phyloP scores from a whole-genome alignment of 805 yeast species.

The Maudiozyma barnettii region DNA sequence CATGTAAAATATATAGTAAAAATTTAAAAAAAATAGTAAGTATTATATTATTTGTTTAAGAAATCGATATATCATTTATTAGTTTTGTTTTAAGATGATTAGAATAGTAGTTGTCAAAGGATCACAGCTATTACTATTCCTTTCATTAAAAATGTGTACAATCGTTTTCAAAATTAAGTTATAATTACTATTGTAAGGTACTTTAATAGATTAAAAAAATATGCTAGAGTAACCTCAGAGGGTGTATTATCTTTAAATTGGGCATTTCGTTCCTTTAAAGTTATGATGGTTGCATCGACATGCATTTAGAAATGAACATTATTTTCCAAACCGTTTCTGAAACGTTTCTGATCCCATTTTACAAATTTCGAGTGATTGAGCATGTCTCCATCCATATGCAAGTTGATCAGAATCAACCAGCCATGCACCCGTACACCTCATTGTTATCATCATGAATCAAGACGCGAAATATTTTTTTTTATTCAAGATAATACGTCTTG shows the following conservation, averaged over 20 bases:
- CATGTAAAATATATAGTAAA: neutral
- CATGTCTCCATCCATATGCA: neutral
- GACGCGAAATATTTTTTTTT: neutral
- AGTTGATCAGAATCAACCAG: neutral
- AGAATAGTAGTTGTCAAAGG: no score
- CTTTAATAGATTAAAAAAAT: no score
- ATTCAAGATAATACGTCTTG: no score
- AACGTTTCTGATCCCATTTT: neutral
- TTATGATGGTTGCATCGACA: neutral
- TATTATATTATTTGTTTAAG: no score
- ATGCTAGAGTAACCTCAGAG: no score
- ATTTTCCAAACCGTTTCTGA: slow-evolving; percentile 1
- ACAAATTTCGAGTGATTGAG: neutral
- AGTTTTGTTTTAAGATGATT: no score
- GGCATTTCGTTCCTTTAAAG: neutral
- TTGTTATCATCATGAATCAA: neutral
- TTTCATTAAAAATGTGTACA: no score
- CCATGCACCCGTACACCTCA: neutral
- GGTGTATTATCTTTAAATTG: neutral
- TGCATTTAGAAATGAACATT: neutral
- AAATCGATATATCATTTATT: no score
- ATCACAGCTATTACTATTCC: no score
- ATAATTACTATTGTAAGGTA: no score
- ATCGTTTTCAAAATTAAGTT: no score
- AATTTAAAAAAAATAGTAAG: neutral